Conservation (phyloP, 1,139 yeast species). For the Yamadazyma dendronema region DNA sequence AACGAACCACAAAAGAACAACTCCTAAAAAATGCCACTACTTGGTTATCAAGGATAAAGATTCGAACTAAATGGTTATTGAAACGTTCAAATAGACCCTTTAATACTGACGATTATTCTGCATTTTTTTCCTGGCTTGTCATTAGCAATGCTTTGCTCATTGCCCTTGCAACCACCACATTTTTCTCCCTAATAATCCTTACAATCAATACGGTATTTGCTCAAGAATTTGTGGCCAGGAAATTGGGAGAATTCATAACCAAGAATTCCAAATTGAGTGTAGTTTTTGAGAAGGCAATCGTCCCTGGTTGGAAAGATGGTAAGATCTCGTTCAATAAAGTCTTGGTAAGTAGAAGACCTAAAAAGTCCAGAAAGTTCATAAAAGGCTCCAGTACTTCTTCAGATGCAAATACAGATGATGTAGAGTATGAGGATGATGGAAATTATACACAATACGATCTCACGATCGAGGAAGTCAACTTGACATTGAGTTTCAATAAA, state of each 20-base stretch:
- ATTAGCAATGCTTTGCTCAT: slow-evolving; percentile 81
- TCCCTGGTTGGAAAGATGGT: slow-evolving; percentile 93
- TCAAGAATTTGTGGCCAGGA: slow-evolving; percentile 81
- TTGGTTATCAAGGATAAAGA: slow-evolving; percentile 47
- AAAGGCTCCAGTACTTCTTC: slow-evolving; percentile 43
- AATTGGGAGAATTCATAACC: slow-evolving; percentile 80
- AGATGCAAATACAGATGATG: slow-evolving; percentile 17
- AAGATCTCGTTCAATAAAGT: slow-evolving; percentile 82
- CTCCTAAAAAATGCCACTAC: slow-evolving; percentile 52
- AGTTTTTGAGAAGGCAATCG: slow-evolving; percentile 89
- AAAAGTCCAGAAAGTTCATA: slow-evolving; percentile 46
- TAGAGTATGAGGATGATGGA: slow-evolving; percentile 60
- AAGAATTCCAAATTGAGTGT: slow-evolving; percentile 83
- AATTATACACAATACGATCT: slow-evolving; percentile 94
- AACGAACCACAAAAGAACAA: slow-evolving; percentile 41
- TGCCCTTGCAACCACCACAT: slow-evolving; percentile 85
- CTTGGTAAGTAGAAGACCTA: slow-evolving; percentile 82
- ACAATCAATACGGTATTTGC: slow-evolving; percentile 85
- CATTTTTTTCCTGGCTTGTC: slow-evolving; percentile 86
- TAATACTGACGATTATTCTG: slow-evolving; percentile 85
- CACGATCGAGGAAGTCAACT: slow-evolving; percentile 80
- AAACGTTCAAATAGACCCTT: slow-evolving; percentile 60
- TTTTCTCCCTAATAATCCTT: slow-evolving; percentile 73
- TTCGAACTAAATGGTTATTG: slow-evolving; percentile 69
- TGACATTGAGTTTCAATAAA: slow-evolving; percentile 75